Conservation (phyloP, 306 rosid genomes). For the Amphicarpaea edgeworthii region DNA sequence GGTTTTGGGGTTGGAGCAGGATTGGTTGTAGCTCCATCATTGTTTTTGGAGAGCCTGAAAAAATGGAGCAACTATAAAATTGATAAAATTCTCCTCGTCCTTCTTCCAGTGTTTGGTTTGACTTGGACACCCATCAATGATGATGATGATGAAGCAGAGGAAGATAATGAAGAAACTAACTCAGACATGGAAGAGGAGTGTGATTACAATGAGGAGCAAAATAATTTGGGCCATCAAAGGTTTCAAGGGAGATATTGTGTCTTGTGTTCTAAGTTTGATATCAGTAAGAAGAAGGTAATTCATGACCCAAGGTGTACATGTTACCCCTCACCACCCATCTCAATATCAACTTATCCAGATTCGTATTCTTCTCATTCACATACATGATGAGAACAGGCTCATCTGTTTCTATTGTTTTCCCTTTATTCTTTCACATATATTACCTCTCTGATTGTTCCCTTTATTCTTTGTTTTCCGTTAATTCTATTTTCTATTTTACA, state of each 20-base stretch:
- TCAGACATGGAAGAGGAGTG: constrained; percentile 28
- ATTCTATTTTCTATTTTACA: constrained; percentile 2
- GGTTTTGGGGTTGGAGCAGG: constrained; percentile 84
- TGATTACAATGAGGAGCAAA: constrained; percentile 27
- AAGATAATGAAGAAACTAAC: constrained; percentile 42
- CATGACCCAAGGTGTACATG: constrained; percentile 72
- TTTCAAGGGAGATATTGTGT: constrained; percentile 64
- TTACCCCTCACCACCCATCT: constrained; percentile 46
- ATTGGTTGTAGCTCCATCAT: constrained; percentile 52
- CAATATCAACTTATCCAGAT: constrained; percentile 50
- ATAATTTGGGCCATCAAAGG: constrained; percentile 24
- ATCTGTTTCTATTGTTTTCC: not conserved
- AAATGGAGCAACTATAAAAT: constrained; percentile 60
- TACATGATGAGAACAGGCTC: constrained; percentile 6
- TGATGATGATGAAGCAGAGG: constrained; percentile 45
- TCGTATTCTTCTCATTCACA: constrained; percentile 50
- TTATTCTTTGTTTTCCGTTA: not conserved
- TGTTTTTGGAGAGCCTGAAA: constrained; percentile 62
- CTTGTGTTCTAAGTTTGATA: constrained; percentile 74
- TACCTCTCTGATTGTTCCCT: not conserved
- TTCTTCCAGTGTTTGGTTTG: constrained; percentile 67
- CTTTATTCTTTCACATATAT: not conserved
- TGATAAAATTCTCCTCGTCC: constrained; percentile 56
- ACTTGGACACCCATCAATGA: constrained; percentile 46
- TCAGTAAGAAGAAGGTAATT: constrained; percentile 51